Conservation (phyloP, 164 flowering plant genomes). For the Vitis rupestris region DNA sequence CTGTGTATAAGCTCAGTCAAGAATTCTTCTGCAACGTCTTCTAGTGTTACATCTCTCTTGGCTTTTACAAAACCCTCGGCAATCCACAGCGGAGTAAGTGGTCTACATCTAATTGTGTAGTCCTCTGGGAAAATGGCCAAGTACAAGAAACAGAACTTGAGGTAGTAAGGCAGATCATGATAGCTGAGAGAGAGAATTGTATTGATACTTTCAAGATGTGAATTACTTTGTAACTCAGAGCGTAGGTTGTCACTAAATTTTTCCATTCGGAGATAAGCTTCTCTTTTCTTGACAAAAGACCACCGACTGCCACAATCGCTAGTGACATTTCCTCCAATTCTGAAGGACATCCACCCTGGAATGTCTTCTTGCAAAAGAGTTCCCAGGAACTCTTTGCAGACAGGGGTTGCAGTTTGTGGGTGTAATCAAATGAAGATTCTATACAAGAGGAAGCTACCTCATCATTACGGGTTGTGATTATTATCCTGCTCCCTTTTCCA, state of each 20-base stretch:
- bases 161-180: constrained; percentile 29
- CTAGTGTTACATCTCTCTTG: constrained; percentile 11
- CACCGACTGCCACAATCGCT: constrained; percentile 28
- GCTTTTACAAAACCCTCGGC: constrained; percentile 25
- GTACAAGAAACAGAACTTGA: constrained; percentile 36
- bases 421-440: neutral
- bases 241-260: constrained; percentile 15
- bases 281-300: constrained; percentile 20
- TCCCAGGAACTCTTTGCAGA: neutral
- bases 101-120: constrained; percentile 8
- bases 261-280: constrained; percentile 20
- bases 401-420: neutral
- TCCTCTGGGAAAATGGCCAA: constrained; percentile 32
- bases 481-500: constrained; percentile 14
- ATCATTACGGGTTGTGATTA: constrained; percentile 17
- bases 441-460: constrained; percentile 9
- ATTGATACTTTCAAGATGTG: constrained; percentile 10
- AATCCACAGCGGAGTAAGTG: constrained; percentile 31
- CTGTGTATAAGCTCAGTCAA: constrained; percentile 28
- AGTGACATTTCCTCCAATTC: constrained; percentile 3
- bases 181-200: constrained; percentile 23
- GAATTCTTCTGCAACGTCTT: constrained; percentile 31
- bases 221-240: constrained; percentile 10
- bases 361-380: constrained; percentile 7
- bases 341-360: too few relatives aligned